Percentiles rank a stretch among this genome's conserved stretches.
These are phyloP conservation scores for Coemansia sp. DNA, from an alignment of 192 early-diverging fungal species.

Conservation along the genomic window DNA sequence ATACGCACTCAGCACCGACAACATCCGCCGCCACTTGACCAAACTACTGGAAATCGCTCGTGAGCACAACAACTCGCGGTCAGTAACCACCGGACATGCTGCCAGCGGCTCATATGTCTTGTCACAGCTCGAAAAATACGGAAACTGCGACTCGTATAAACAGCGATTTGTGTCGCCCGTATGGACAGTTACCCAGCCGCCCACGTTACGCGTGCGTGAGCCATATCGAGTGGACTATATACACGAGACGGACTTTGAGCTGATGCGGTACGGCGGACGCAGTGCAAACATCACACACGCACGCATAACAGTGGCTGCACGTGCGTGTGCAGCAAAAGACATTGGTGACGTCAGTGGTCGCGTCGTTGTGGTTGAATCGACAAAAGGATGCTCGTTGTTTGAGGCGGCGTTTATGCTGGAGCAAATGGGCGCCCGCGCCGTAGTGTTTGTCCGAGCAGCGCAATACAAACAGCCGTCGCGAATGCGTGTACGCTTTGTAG, in stretches of 20 bases:
- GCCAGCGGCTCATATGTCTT: conserved; percentile 48
- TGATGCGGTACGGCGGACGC: conserved; percentile 62
- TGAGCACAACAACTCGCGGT: conserved; percentile 46
- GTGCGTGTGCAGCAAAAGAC: conserved; percentile 50
- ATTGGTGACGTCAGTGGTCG: conserved; percentile 47
- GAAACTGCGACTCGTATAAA: conserved; percentile 36
- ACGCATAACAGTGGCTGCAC: conserved; percentile 45
- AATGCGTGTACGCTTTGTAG: conserved; percentile 57
- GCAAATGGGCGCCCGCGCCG: conserved; percentile 58
- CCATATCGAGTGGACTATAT: conserved; percentile 28
- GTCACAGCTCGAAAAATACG: conserved; percentile 19
- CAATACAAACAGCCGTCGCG: conserved; percentile 49
- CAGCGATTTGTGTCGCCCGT: conserved; percentile 51
- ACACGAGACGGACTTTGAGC: conserved; percentile 37
- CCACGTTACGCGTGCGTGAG: conserved; percentile 15
- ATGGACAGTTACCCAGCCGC: conserved; percentile 25
- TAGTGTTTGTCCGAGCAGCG: conserved; percentile 59
- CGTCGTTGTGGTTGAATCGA: conserved; percentile 54
- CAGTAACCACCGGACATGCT: conserved; percentile 42
- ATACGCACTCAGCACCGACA: conserved; percentile 38
- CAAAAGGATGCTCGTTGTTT: conserved; percentile 55
- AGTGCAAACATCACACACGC: conserved; percentile 52
- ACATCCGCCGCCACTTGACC: conserved; percentile 33
- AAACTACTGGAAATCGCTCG: conserved; percentile 39
- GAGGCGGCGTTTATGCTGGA: conserved; percentile 60